Evolutionary conservation across 306 rosid genomes (phyloP), one percentile per base, ranked within the genome.

Genomic region (Casuarina glauca): DNA sequence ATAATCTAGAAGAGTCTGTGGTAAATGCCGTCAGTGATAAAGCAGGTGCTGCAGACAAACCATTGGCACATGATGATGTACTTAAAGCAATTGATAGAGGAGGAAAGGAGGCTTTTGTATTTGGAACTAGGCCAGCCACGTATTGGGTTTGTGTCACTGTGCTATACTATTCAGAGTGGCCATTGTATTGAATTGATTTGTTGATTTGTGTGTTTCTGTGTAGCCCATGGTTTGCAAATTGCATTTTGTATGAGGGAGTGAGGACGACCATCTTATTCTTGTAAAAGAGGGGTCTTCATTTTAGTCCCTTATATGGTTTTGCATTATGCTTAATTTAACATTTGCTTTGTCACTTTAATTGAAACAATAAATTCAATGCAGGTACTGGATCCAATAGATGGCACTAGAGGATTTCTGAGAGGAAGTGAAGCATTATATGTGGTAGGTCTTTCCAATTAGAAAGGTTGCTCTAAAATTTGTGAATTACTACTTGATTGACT

Each of bases 351-450:
- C 67, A 76, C 63, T 78, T 75, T 13, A 48, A 45, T 42, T 44
- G 61, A 84, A 43, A 9, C 76, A 36, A 50, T 72, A 79, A 74
- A 77, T 73, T 66, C 81, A 78, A 82, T 89, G 80, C 82, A 95
- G 97, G 87, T 95, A 64, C 89, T 93, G 79, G 97, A 95, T 87
- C 99, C 97, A 35, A 91, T 93, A 55, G 97, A 95, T 73, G 97
- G 97, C 53, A 95, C 97, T 38, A 86, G 90, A 42, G 97, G 97
- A 75, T 93, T 93, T 82, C 79, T 89, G 45, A 85, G 78, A 81
- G 90, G 87, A 85, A 74, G 79, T 76, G 85, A 80, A 69, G 93
- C 92, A 75, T 80, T 93, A 68, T 93, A 86, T 60, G 92, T 88
- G 86, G 98, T 91, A 84, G 73, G 96, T 74, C 35, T 78, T 51